These are phyloP conservation scores for Lepidium aucheri DNA, from an alignment of 345 rosid genomes.

Conservation along the genomic window DNA sequence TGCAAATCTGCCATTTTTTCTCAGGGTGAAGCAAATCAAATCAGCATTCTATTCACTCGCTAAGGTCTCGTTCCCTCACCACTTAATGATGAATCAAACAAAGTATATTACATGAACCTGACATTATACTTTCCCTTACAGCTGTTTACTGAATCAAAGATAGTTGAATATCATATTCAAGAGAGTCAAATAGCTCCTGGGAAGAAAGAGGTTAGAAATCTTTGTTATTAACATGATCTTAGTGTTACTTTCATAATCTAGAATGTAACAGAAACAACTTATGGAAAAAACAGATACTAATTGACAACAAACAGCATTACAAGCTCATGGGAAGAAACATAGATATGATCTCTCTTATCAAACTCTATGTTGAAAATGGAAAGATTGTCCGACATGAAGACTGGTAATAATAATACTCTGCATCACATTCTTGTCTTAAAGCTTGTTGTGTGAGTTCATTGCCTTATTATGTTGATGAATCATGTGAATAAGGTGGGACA, in stretches of 20 bases:
- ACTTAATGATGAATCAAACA: background rate
- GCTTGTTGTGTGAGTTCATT: background rate
- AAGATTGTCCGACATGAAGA: constrained; percentile 86
- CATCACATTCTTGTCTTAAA: background rate
- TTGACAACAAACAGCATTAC: constrained; percentile 83
- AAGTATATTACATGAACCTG: background rate
- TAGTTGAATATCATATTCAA: constrained; percentile 54
- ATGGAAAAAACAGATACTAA: constrained; percentile 42
- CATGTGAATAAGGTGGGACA: constrained; percentile 65
- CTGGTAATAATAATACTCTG: constrained; percentile 36
- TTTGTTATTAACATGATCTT: background rate
- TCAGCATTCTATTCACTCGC: constrained; percentile 82
- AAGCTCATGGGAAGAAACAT: constrained; percentile 62
- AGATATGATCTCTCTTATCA: constrained; percentile 75
- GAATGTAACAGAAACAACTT: background rate
- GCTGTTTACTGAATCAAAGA: constrained; percentile 73
- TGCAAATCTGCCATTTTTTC: too few species aligned
- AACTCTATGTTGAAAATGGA: constrained; percentile 56
- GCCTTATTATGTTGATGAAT: background rate
- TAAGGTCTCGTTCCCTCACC: constrained; percentile 36
- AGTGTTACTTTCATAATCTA: background rate
- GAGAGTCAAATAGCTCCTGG: constrained; percentile 40
- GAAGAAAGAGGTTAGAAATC: constrained; percentile 56
- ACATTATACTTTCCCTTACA: constrained; percentile 14
- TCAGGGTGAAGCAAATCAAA: constrained; percentile 85